phyloP scores from a whole-genome alignment of 2,329 filamentous ascomycete genomes.

The Fusarium protoensiforme region DNA sequence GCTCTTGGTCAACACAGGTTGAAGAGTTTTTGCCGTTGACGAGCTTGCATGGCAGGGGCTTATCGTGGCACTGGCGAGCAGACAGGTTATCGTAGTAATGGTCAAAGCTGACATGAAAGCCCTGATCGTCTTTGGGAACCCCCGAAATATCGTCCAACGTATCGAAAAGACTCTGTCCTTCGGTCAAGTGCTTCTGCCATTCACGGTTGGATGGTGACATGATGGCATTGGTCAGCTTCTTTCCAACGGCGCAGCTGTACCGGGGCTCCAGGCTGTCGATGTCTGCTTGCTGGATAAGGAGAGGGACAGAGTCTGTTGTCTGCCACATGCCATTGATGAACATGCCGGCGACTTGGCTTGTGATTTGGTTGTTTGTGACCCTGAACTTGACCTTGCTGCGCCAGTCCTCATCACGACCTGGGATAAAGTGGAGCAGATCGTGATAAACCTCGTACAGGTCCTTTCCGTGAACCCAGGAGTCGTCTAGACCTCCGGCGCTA shows the following conservation, averaged over 20 bases:
- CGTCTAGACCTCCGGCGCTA: conserved; percentile 75
- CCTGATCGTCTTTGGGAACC: conserved; percentile 63
- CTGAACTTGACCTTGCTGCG: conserved; percentile 67
- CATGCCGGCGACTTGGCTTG: conserved; percentile 82
- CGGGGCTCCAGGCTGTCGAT: conserved; percentile 80
- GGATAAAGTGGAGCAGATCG: conserved; percentile 75
- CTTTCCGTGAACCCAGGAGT: conserved; percentile 80
- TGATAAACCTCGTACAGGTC: conserved; percentile 83
- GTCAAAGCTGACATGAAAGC: conserved; percentile 79
- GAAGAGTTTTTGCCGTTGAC: conserved; percentile 56
- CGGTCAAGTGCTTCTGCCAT: conserved; percentile 74
- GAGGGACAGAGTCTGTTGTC: conserved; percentile 52
- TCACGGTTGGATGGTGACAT: conserved; percentile 54
- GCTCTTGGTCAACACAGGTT: conserved; percentile 69
- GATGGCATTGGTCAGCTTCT: conserved; percentile 55
- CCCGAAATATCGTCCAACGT: conserved; percentile 76
- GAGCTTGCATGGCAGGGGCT: conserved; percentile 76
- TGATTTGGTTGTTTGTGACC: conserved; percentile 86
- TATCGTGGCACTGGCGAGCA: conserved; percentile 79
- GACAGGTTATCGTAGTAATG: conserved; percentile 90
- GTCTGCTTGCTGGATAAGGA: conserved; percentile 61
- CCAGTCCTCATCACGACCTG: conserved; percentile 58
- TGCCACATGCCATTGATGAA: conserved; percentile 77
- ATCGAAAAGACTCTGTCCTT: conserved; percentile 64
- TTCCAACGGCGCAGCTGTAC: conserved; percentile 71